Base-by-base conservation (phyloP, 2,329 filamentous ascomycete species). In the Penicillium sp. region DNA sequence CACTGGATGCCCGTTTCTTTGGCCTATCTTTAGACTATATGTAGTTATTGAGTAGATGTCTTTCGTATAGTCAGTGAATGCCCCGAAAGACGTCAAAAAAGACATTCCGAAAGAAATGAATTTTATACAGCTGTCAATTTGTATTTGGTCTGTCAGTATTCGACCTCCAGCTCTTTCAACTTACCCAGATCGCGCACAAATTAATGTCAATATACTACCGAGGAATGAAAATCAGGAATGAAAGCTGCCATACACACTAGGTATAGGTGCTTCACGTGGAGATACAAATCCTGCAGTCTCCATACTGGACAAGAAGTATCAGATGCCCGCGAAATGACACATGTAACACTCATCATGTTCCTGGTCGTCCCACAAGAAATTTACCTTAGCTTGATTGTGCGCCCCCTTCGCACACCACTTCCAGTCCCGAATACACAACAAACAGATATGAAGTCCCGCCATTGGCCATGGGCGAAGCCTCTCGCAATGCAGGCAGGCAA, bases 381-480 rank as follows among this genome's bases (percentile, higher is more conserved):
- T 42, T 13, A n/a, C 39, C 21, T 44, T 50, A 3, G 48, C 29
- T 35, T 32, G 39, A 16, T 50, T 44, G 21, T 50, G 38, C 9
- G 31, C 40, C 3, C 48, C 29, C 16, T 50, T 44, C 31, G 7
- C 39, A 18, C 48, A 50, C 48, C 48, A 35, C 29, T 50, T 50
- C 48, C 48, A 50, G 15, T 44, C 38, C 16, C 48, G 38, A 35
- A 50, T 42, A n/a, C 48, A 50, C 7, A 35, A 10, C 31, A 50
- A 44, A 27, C 48, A 50, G 16, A 45, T 44, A 4, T 42, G 31
- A 12, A 50, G 21, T 13, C 39, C 48, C 7, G 29, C 38, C 31
- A 50, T 18, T 21, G 39, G 39, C 38, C 29, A 16, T 15, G 48
- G 48, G 4, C 29, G 39, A 34, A 34, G 13, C 3, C 27, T 35